Conservation (phyloP, 176 grass and related monocot species). For the Bolboschoenus planiculmis region DNA sequence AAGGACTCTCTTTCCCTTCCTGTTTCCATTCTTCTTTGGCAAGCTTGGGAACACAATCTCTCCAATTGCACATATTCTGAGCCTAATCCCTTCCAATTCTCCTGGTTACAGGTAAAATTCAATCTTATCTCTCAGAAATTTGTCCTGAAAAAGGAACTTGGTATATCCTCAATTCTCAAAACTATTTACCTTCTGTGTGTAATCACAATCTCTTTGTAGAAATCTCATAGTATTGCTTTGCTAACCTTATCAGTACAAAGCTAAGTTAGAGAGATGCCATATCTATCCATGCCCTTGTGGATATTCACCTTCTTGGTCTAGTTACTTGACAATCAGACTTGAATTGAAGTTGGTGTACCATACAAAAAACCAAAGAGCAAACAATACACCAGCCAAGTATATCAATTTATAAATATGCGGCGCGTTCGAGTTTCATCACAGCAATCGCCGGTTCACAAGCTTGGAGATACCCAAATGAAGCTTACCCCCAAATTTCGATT, state of each 20-base stretch:
- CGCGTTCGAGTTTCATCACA: conserved; percentile 78
- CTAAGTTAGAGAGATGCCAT: background rate
- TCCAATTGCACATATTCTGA: background rate
- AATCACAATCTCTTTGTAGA: background rate
- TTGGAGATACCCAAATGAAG: conserved; percentile 78
- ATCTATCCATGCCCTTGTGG: background rate
- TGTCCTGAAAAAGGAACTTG: background rate
- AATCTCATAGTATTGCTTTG: background rate
- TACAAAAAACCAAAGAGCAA: conserved; percentile 3
- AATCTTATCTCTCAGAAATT: background rate
- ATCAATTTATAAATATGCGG: conserved; percentile 41
- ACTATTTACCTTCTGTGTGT: background rate
- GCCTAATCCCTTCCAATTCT: background rate
- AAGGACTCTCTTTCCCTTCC: background rate
- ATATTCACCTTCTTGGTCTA: background rate
- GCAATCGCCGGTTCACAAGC: conserved; percentile 72
- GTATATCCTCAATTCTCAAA: background rate
- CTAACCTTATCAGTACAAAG: background rate
- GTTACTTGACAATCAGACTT: background rate
- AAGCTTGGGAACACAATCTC: conserved; percentile 3
- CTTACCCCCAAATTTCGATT: conserved; percentile 67
- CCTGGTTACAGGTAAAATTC: conserved; percentile 7
- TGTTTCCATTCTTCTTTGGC: background rate
- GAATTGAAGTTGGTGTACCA: conserved; percentile 5
- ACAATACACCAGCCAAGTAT: background rate